A percentile compares a stretch with the other conserved stretches of the same genome.
Evolutionary conservation across 2,329 filamentous ascomycete species (phyloP).

Genomic region (Pestalotiopsis fici): DNA sequence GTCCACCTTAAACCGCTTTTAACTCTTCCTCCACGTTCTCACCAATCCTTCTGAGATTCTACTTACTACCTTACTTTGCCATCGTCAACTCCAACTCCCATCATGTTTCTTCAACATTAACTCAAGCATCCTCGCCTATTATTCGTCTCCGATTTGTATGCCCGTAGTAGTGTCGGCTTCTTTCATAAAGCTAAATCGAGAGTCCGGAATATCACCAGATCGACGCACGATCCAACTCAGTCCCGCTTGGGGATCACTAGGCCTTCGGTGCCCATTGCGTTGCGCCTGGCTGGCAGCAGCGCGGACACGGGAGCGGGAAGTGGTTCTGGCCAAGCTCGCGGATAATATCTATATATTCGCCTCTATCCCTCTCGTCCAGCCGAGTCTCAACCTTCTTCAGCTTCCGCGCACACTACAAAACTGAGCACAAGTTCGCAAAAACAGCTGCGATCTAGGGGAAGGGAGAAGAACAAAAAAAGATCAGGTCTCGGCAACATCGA

Average conservation of each 20-base stretch:
- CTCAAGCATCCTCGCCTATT: too few species aligned
- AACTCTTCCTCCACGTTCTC: slow-evolving; percentile 10
- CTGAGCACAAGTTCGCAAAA: background rate
- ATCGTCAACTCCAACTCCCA: slow-evolving; percentile 1
- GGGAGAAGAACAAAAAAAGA: background rate
- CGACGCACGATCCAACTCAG: background rate
- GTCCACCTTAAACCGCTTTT: slow-evolving; percentile 12
- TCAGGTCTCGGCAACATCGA: background rate
- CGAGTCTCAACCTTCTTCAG: background rate
- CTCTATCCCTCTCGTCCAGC: background rate
- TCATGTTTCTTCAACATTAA: background rate
- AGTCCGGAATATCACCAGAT: background rate
- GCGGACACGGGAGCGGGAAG: slow-evolving; percentile 19
- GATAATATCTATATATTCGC: slow-evolving; percentile 12
- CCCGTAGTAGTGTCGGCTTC: background rate
- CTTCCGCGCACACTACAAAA: background rate
- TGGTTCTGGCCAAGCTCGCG: slow-evolving; percentile 22
- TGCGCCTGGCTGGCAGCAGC: slow-evolving; percentile 25
- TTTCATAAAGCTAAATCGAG: background rate
- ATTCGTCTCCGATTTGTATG: background rate
- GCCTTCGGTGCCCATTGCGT: slow-evolving; percentile 22
- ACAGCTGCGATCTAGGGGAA: background rate
- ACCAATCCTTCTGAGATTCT: background rate
- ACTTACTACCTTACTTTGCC: background rate
- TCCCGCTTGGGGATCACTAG: background rate